Percentiles rank a stretch among this genome's conserved stretches.
Evolutionary conservation across 2,329 filamentous ascomycete species (phyloP).

Genomic region (Fusarium bactridioides): DNA sequence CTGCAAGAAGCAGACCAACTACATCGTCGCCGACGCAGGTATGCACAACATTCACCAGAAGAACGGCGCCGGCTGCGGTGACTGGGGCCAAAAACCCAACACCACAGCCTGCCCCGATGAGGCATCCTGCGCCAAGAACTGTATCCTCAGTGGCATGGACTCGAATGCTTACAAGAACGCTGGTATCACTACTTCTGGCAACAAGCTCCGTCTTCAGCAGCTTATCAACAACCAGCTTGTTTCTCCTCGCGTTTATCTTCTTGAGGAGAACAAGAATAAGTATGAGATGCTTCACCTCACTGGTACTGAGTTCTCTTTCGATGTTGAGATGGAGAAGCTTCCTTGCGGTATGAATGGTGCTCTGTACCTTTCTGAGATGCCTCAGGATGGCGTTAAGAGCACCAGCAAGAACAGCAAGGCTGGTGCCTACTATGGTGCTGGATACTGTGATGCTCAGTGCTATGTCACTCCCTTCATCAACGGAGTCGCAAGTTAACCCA

Average conservation of each 20-base stretch:
- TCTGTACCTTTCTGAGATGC: constrained; percentile 65
- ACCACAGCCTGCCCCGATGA: constrained; percentile 57
- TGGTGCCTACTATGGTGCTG: constrained; percentile 67
- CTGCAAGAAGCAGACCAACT: constrained; percentile 56
- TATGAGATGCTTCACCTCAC: constrained; percentile 69
- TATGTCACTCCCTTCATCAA: constrained; percentile 59
- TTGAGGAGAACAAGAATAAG: constrained; percentile 59
- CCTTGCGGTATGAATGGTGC: constrained; percentile 74
- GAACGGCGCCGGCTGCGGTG: constrained; percentile 40
- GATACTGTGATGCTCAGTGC: constrained; percentile 71
- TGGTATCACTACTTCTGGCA: constrained; percentile 46
- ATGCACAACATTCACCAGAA: constrained; percentile 56
- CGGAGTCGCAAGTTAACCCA: constrained; percentile 50
- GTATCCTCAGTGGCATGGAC: constrained; percentile 60
- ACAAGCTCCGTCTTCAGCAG: constrained; percentile 42
- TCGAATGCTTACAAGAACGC: constrained; percentile 54
- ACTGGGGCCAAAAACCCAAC: constrained; percentile 47
- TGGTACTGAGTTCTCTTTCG: constrained; percentile 70
- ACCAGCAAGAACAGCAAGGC: constrained; percentile 56
- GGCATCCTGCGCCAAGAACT: constrained; percentile 61
- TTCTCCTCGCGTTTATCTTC: constrained; percentile 64
- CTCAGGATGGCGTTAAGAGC: constrained; percentile 66
- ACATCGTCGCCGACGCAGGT: constrained; percentile 59
- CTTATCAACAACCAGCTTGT: constrained; percentile 20
- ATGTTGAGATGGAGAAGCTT: constrained; percentile 70